Evolutionary conservation across 73 alveolate species (phyloP).

Genomic region (Paramecium bursaria): DNA sequence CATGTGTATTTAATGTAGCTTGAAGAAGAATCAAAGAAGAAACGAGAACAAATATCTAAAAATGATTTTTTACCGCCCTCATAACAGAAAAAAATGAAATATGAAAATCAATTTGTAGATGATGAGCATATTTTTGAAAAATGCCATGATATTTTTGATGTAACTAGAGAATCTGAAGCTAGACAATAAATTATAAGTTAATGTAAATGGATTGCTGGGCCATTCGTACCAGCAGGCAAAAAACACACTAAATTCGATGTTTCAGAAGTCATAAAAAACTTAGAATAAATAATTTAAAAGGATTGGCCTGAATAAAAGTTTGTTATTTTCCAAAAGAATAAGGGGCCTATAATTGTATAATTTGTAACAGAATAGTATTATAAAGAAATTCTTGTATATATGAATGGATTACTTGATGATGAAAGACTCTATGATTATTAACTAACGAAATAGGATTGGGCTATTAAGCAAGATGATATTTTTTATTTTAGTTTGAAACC

Average conservation of each 20-base stretch:
- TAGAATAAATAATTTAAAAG: neutral
- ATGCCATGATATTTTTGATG: conserved; percentile 30
- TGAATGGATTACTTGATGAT: conserved; percentile 45
- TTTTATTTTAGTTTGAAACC: neutral
- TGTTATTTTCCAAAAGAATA: neutral
- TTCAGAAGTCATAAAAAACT: neutral
- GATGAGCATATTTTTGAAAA: conserved; percentile 19
- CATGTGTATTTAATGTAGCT: neutral
- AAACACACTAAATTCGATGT: neutral
- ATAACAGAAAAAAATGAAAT: conserved; percentile 1
- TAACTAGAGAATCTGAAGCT: conserved; percentile 7
- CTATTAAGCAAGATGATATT: neutral
- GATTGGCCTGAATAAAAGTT: neutral
- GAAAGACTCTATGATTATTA: conserved; percentile 18
- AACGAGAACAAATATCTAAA: neutral
- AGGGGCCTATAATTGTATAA: neutral
- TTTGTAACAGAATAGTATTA: neutral
- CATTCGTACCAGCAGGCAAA: conserved; percentile 46
- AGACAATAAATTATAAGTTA: conserved; percentile 20
- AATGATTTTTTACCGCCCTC: neutral
- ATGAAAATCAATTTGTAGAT: conserved; percentile 14
- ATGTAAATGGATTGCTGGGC: conserved; percentile 36
- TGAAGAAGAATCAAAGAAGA: neutral
- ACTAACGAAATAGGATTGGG: conserved; percentile 24
- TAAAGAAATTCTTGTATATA: neutral